These are phyloP conservation scores for Coniochaeta sp. DNA, from an alignment of 2,329 filamentous ascomycete genomes.

Conservation along the genomic window DNA sequence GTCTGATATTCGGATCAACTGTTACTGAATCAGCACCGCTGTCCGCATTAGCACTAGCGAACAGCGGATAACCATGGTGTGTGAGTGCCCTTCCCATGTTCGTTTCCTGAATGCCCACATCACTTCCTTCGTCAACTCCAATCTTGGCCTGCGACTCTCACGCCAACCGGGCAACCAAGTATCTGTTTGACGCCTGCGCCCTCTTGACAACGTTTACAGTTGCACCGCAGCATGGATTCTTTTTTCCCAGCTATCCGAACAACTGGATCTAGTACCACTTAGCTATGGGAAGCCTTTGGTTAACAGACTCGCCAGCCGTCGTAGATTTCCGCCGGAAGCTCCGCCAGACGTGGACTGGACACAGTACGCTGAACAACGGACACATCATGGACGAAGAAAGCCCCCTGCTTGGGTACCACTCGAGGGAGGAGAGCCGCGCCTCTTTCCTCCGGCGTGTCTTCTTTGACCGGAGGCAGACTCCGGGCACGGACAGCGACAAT, in stretches of 20 bases:
- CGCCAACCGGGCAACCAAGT: background rate
- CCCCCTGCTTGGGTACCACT: slow-evolving; percentile 31
- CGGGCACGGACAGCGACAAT: slow-evolving; percentile 42
- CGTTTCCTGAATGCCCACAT: background rate
- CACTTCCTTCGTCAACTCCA: background rate
- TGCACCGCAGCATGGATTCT: background rate
- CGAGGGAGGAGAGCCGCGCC: slow-evolving; percentile 10
- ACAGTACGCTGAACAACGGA: slow-evolving; percentile 4
- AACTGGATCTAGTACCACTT: background rate
- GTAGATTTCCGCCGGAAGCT: slow-evolving; percentile 9
- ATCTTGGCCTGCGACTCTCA: background rate
- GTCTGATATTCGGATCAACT: background rate
- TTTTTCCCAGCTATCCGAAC: background rate
- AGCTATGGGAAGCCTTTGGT: background rate
- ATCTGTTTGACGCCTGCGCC: background rate
- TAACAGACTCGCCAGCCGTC: background rate
- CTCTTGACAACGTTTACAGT: background rate
- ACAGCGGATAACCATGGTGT: slow-evolving; percentile 1
- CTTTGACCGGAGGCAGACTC: slow-evolving; percentile 40
- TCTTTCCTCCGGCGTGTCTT: slow-evolving; percentile 30
- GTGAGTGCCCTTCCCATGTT: background rate
- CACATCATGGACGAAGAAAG: slow-evolving; percentile 21
- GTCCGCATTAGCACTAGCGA: slow-evolving; percentile 1
- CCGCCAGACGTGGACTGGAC: slow-evolving; percentile 15
- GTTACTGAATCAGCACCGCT: background rate